Evolutionary conservation across 257 asterid species (phyloP).

Genomic region (Striga asiatica): DNA sequence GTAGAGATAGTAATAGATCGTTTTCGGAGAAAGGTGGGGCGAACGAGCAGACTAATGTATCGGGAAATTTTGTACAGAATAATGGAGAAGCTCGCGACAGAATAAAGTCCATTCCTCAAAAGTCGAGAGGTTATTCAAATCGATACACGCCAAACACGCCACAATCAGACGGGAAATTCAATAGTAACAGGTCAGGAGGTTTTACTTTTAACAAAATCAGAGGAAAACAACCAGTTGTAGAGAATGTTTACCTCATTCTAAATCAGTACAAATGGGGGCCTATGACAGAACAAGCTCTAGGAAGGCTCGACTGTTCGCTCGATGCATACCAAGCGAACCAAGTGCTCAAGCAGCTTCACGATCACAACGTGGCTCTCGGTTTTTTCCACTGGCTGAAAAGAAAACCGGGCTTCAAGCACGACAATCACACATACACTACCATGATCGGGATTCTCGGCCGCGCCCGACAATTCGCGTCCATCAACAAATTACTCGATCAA

Average conservation of each 20-base stretch:
- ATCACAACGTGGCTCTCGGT: slow-evolving; percentile 57
- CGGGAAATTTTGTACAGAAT: slow-evolving; percentile 23
- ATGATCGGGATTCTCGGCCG: slow-evolving; percentile 98
- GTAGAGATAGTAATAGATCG: slow-evolving; percentile 30
- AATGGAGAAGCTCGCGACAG: slow-evolving; percentile 28
- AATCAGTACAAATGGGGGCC: slow-evolving; percentile 67
- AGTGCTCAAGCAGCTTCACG: slow-evolving; percentile 75
- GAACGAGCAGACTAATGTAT: slow-evolving; percentile 19
- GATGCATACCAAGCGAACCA: slow-evolving; percentile 92
- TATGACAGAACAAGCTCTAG: slow-evolving; percentile 58
- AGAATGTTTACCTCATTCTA: slow-evolving; percentile 43
- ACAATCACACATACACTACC: slow-evolving; percentile 89
- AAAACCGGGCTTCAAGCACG: slow-evolving; percentile 81
- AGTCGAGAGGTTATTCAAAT: slow-evolving; percentile 34
- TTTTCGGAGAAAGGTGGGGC: slow-evolving; percentile 22
- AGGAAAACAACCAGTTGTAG: slow-evolving; percentile 42
- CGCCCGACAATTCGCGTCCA: slow-evolving; percentile 60
- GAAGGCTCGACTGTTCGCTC: slow-evolving; percentile 40
- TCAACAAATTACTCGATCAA: slow-evolving; percentile 63
- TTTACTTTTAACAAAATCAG: too few relatives aligned
- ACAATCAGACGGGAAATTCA: slow-evolving; percentile 33
- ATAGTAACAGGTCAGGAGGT: slow-evolving; percentile 28
- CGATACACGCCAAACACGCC: slow-evolving; percentile 22
- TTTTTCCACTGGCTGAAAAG: slow-evolving; percentile 82
- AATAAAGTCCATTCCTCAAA: slow-evolving; percentile 40